A percentile compares a stretch with the other conserved stretches of the same genome.
Conservation (phyloP, 805 yeast species). For the Starmerella bacillaris region DNA sequence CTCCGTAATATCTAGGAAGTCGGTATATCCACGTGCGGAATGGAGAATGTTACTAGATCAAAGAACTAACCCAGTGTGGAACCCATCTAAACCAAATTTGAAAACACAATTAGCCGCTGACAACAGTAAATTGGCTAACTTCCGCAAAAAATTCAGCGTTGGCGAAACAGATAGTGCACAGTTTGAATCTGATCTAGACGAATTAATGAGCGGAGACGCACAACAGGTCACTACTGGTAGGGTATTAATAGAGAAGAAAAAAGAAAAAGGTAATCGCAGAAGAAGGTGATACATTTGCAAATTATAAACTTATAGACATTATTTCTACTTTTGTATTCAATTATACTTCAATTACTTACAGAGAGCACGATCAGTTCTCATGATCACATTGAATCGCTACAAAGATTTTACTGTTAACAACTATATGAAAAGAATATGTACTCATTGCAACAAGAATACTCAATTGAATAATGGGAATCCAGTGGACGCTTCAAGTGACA, state of each 20-base stretch:
- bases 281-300: too few relatives aligned
- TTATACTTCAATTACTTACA: too few relatives aligned
- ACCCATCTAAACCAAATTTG: slow-evolving; percentile 64
- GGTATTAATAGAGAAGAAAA: slow-evolving; percentile 12
- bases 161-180: slow-evolving; percentile 6
- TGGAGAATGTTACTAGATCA: slow-evolving; percentile 74
- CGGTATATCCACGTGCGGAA: slow-evolving; percentile 79
- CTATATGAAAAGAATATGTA: too few relatives aligned
- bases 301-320: too few relatives aligned
- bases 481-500: too few relatives aligned
- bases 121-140: slow-evolving; percentile 46
- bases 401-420: too few relatives aligned
- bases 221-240: slow-evolving; percentile 16
- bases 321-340: too few relatives aligned
- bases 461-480: too few relatives aligned
- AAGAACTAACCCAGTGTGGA: slow-evolving; percentile 76
- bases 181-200: slow-evolving; percentile 15
- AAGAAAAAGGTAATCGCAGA: slow-evolving; percentile 13
- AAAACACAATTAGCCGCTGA: slow-evolving; percentile 62
- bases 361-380: too few relatives aligned
- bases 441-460: too few relatives aligned
- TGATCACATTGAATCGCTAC: too few relatives aligned
- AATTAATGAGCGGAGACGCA: slow-evolving; percentile 17
- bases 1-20: slow-evolving; percentile 62
- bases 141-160: slow-evolving; percentile 22